These are phyloP conservation scores for Euryodendron excelsum DNA, from an alignment of 148 eudicot genomes.

Conservation along the genomic window DNA sequence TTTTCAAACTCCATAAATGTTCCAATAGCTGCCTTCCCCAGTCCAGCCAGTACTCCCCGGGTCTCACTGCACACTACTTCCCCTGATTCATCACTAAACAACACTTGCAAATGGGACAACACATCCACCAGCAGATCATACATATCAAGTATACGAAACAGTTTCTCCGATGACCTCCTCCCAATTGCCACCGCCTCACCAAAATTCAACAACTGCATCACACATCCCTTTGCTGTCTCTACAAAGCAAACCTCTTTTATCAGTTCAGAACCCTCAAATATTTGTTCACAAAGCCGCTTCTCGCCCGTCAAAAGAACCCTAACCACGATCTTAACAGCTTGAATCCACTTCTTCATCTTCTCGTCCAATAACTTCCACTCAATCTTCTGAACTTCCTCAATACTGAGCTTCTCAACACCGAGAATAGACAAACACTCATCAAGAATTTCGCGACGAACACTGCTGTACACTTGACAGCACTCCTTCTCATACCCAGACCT, in stretches of 20 bases:
- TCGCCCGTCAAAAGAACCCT: slow-evolving; percentile 59
- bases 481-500: slow-evolving; percentile 79
- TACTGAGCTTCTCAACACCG: slow-evolving; percentile 70
- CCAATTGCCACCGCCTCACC: slow-evolving; percentile 85
- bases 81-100: slow-evolving; percentile 66
- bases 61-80: slow-evolving; percentile 65
- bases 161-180: slow-evolving; percentile 70
- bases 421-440: slow-evolving; percentile 64
- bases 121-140: slow-evolving; percentile 67
- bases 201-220: slow-evolving; percentile 75
- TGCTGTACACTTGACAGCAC: slow-evolving; percentile 79
- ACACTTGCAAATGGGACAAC: slow-evolving; percentile 46
- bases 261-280: slow-evolving; percentile 59
- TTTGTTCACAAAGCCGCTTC: slow-evolving; percentile 64
- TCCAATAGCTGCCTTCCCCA: slow-evolving; percentile 77
- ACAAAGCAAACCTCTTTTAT: slow-evolving; percentile 75
- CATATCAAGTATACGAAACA: slow-evolving; percentile 88
- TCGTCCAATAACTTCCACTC: slow-evolving; percentile 72
- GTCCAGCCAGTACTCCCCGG: slow-evolving; percentile 53
- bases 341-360: slow-evolving; percentile 83
- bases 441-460: slow-evolving; percentile 58
- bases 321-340: slow-evolving; percentile 61
- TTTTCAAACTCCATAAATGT: slow-evolving; percentile 82
- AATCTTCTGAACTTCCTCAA: slow-evolving; percentile 82
- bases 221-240: slow-evolving; percentile 70